phyloP scores from a whole-genome alignment of 2,329 filamentous ascomycete species.

The Blastomyces parvus region DNA sequence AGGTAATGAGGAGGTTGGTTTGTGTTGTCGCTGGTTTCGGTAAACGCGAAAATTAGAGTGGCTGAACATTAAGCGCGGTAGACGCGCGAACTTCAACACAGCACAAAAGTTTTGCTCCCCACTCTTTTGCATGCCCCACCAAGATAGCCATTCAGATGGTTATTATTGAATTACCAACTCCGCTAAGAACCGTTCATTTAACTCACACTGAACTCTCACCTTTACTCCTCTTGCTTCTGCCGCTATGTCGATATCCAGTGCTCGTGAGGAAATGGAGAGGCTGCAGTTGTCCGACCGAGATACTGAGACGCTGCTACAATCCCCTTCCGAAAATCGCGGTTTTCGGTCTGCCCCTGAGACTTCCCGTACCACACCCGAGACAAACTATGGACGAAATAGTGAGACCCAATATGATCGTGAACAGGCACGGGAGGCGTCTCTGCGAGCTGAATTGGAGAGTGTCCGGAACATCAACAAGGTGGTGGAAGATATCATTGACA shows the following conservation, averaged over 20 bases:
- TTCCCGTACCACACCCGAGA: constrained; percentile 19
- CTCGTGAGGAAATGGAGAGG: constrained; percentile 13
- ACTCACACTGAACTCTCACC: not conserved
- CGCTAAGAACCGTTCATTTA: not conserved
- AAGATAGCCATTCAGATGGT: not conserved
- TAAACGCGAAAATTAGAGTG: constrained; percentile 4
- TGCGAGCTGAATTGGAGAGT: constrained; percentile 71
- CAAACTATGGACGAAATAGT: constrained; percentile 35
- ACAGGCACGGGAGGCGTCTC: constrained; percentile 60
- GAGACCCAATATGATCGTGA: constrained; percentile 52
- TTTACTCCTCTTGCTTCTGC: not conserved
- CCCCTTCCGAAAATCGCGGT: constrained; percentile 39
- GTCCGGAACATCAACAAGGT: constrained; percentile 80
- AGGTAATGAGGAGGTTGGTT: not conserved
- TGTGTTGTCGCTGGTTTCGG: not conserved
- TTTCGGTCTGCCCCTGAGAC: constrained; percentile 31
- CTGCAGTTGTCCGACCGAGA: constrained; percentile 34
- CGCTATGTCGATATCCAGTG: constrained; percentile 12
- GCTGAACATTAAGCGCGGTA: constrained; percentile 5
- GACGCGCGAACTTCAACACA: not conserved
- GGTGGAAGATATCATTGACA: constrained; percentile 53
- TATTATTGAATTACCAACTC: not conserved
- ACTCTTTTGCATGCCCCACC: not conserved
- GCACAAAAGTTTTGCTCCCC: not conserved
- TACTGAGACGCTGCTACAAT: constrained; percentile 50